Percentiles rank a stretch among this genome's conserved stretches.
These are phyloP conservation scores for Beauveria sp. DNA, from an alignment of 2,329 filamentous ascomycete species.

Conservation along the genomic window DNA sequence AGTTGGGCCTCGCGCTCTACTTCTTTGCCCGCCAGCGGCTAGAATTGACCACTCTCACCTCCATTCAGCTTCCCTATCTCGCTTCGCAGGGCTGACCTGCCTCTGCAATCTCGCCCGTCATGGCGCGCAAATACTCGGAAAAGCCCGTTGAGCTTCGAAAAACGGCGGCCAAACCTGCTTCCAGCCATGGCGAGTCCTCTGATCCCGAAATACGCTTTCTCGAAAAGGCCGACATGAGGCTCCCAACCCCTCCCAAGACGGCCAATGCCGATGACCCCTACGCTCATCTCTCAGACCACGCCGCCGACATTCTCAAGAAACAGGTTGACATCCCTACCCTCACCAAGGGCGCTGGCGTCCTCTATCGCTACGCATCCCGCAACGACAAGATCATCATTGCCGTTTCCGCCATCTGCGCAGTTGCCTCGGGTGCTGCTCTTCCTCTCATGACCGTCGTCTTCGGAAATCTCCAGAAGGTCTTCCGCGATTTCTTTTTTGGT, in stretches of 20 bases:
- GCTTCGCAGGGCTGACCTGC: neutral
- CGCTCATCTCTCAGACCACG: slow-evolving; percentile 54
- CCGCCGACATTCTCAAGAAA: slow-evolving; percentile 58
- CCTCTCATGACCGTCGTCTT: slow-evolving; percentile 80
- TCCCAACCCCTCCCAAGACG: slow-evolving; percentile 22
- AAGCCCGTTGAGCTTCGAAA: slow-evolving; percentile 8
- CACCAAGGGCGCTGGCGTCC: slow-evolving; percentile 54
- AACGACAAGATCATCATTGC: slow-evolving; percentile 57
- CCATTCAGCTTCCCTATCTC: neutral
- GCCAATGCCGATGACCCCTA: slow-evolving; percentile 45
- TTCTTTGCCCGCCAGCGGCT: neutral
- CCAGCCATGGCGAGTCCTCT: slow-evolving; percentile 29
- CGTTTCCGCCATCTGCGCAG: slow-evolving; percentile 55
- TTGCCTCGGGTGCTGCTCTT: slow-evolving; percentile 65
- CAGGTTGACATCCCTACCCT: slow-evolving; percentile 60
- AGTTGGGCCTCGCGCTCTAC: neutral
- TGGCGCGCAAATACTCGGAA: slow-evolving; percentile 12
- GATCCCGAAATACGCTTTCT: slow-evolving; percentile 21
- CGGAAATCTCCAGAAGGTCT: slow-evolving; percentile 64
- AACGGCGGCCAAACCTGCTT: slow-evolving; percentile 20
- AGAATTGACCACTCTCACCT: neutral
- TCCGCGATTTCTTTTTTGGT: slow-evolving; percentile 53
- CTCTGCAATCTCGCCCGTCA: slow-evolving; percentile 9
- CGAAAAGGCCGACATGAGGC: slow-evolving; percentile 37
- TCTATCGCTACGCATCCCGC: slow-evolving; percentile 64